These are phyloP conservation scores for Teratosphaeria zuluensis DNA, from an alignment of 2,329 filamentous ascomycete genomes.

Conservation along the genomic window DNA sequence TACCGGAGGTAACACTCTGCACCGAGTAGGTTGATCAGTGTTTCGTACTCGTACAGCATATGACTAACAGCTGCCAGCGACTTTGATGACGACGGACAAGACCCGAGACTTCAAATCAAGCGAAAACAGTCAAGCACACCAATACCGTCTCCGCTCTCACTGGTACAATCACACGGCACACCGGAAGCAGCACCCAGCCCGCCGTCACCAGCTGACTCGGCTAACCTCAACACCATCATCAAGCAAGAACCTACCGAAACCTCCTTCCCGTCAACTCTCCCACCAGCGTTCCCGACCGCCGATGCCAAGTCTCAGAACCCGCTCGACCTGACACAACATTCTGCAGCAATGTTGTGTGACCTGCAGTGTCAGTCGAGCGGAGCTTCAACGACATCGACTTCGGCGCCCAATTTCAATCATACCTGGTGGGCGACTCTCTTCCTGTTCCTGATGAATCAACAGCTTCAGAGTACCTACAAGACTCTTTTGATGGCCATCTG, in stretches of 20 bases:
- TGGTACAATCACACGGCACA: conserved; percentile 19
- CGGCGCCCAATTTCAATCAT: conserved; percentile 2
- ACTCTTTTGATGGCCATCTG: conserved; percentile 24
- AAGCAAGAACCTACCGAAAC: conserved; percentile 23
- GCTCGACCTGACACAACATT: conserved; percentile 98
- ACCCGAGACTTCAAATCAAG: conserved; percentile 5
- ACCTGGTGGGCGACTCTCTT: conserved; percentile 21
- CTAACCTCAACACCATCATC: conserved; percentile 12
- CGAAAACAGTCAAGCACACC: conserved; percentile 13
- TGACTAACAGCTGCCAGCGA: conserved; percentile 2
- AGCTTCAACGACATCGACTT: conserved; percentile 10
- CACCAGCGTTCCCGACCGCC: conserved; percentile 19
- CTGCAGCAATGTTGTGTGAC: conserved; percentile 99
- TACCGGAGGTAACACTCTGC: conserved; percentile 23
- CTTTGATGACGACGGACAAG: not conserved
- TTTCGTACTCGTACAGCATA: not conserved
- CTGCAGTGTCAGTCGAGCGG: conserved; percentile 92
- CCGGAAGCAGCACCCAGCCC: conserved; percentile 18
- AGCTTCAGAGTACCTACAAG: conserved; percentile 25
- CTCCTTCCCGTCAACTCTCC: conserved; percentile 11
- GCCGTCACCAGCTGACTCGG: conserved; percentile 15
- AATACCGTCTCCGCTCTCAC: conserved; percentile 14
- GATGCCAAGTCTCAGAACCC: conserved; percentile 34
- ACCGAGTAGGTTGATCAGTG: conserved; percentile 11
- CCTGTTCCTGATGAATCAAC: conserved; percentile 22